A percentile compares a stretch with the other conserved stretches of the same genome.
phyloP scores from a whole-genome alignment of 768 basidiomycete genomes.

The Tulasnella calospora region DNA sequence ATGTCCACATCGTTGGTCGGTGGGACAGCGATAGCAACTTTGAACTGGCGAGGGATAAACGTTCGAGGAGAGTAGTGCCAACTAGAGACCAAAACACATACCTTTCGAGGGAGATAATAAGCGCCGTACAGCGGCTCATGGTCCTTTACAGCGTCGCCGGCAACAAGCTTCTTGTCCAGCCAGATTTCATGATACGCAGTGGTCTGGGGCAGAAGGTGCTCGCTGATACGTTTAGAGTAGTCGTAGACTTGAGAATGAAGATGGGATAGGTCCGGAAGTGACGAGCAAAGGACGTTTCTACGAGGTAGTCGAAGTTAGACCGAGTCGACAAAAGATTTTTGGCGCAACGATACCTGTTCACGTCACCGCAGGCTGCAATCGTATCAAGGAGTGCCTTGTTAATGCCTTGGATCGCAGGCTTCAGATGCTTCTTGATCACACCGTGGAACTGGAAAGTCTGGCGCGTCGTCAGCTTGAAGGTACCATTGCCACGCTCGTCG shows the following conservation, averaged over 20 bases:
- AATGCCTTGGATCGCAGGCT: conserved; percentile 93
- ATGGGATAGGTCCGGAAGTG: conserved; percentile 83
- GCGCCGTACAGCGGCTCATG: conserved; percentile 96
- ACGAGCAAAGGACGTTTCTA: conserved; percentile 87
- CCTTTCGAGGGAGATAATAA: conserved; percentile 94
- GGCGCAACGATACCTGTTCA: conserved; percentile 62
- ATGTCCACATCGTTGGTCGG: conserved; percentile 96
- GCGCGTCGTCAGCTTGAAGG: conserved; percentile 96
- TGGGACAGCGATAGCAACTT: conserved; percentile 92
- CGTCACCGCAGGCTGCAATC: conserved; percentile 96
- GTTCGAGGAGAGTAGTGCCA: not conserved
- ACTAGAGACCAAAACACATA: conserved; percentile 34
- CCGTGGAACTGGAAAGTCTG: conserved; percentile 99
- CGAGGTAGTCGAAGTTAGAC: not conserved
- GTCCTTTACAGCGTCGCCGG: conserved; percentile 89
- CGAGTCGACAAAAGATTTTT: conserved; percentile 22
- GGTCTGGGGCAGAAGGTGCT: conserved; percentile 81
- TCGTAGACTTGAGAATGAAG: conserved; percentile 78
- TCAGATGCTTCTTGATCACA: conserved; percentile 93
- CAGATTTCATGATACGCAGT: conserved; percentile 98
- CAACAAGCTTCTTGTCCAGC: conserved; percentile 95
- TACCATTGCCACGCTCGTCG: conserved; percentile 88
- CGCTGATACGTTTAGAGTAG: conserved; percentile 78
- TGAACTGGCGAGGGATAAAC: conserved; percentile 57
- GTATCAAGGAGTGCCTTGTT: conserved; percentile 89